A percentile compares a stretch with the other conserved stretches of the same genome.
Conservation (phyloP, 2,329 filamentous ascomycete genomes). For the Exserohilum rostratum region DNA sequence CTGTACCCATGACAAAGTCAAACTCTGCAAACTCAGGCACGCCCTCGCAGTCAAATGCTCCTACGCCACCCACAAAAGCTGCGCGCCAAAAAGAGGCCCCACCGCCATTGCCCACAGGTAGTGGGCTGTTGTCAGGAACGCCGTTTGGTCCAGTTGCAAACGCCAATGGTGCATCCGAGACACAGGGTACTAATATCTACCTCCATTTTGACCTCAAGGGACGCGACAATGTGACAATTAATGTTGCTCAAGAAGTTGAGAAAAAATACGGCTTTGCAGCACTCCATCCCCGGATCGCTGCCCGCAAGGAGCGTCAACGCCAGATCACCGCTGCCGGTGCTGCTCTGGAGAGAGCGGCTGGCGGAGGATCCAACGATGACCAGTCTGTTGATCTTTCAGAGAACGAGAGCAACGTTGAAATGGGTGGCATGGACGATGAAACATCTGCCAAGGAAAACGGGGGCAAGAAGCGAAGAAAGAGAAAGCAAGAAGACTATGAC, state of each 20-base stretch:
- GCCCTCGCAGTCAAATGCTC: conserved; percentile 56
- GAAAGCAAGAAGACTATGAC: conserved; percentile 70
- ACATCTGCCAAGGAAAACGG: conserved; percentile 53
- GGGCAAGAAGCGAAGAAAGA: conserved; percentile 81
- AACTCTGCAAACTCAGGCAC: conserved; percentile 42
- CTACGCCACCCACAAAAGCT: conserved; percentile 62
- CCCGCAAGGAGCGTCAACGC: conserved; percentile 83
- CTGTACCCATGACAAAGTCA: conserved; percentile 43
- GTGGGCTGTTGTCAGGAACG: conserved; percentile 67
- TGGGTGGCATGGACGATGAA: conserved; percentile 66
- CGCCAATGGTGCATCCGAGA: conserved; percentile 52
- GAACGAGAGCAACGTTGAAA: conserved; percentile 83
- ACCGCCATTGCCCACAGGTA: conserved; percentile 65
- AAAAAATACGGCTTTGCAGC: conserved; percentile 95
- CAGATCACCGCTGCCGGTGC: conserved; percentile 89
- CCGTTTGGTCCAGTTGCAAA: conserved; percentile 62
- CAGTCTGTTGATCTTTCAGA: conserved; percentile 79
- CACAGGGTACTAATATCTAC: conserved; percentile 72
- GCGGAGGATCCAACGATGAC: conserved; percentile 74
- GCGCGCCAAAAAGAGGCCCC: conserved; percentile 61
- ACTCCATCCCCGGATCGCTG: conserved; percentile 86
- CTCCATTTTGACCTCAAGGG: conserved; percentile 82
- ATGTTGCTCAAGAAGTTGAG: conserved; percentile 92
- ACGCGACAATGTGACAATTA: conserved; percentile 87
- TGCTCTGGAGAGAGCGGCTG: conserved; percentile 77